Evolutionary conservation across 23 red algal species (phyloP).

Genomic region (Gracilariopsis chorda): DNA sequence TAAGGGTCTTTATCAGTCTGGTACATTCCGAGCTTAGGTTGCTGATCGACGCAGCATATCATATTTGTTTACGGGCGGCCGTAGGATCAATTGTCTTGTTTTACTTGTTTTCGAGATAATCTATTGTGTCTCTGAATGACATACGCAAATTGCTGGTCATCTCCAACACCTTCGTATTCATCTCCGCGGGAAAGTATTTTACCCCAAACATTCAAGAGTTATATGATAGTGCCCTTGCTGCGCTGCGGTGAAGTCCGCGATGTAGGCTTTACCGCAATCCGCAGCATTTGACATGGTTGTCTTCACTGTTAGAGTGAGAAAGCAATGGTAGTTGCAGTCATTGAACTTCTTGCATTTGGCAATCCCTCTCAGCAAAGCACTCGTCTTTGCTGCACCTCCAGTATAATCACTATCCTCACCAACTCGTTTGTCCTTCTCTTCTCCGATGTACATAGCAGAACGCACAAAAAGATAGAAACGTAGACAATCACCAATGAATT

Average conservation of each 20-base stretch:
- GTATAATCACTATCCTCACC: neutral
- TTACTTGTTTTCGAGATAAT: constrained; percentile 21
- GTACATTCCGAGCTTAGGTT: constrained; percentile 2
- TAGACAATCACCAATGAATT: constrained; percentile 20
- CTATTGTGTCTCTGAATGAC: constrained; percentile 1
- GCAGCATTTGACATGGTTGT: neutral
- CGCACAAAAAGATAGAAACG: neutral
- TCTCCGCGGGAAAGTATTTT: neutral
- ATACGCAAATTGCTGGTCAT: neutral
- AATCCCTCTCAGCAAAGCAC: neutral
- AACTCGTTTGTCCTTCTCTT: neutral
- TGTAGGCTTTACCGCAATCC: neutral
- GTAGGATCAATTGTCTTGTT: neutral
- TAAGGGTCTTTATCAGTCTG: neutral
- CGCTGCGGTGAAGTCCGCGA: neutral
- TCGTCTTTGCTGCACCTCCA: neutral
- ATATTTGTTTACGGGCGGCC: neutral
- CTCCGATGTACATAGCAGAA: neutral
- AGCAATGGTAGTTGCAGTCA: neutral
- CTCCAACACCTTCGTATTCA: neutral
- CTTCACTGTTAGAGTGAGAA: neutral
- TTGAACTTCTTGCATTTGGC: neutral
- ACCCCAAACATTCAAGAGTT: neutral
- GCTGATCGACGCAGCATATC: neutral
- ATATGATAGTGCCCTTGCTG: neutral